These are phyloP conservation scores for Encephalitozoon hellem DNA, from an alignment of 371 early-diverging fungal genomes.

Conservation along the genomic window DNA sequence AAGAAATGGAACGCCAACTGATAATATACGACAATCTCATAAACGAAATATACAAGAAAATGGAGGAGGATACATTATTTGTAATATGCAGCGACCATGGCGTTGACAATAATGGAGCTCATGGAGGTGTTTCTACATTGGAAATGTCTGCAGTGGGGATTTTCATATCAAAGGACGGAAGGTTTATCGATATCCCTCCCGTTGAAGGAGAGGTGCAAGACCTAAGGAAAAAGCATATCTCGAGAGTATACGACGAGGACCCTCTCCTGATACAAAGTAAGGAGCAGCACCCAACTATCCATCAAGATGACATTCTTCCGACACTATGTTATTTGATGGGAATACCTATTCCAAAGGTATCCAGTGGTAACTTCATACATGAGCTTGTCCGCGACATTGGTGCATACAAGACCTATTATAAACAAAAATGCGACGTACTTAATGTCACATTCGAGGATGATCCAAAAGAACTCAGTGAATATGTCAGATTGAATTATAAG, in stretches of 20 bases:
- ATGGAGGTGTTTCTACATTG: slow-evolving; percentile 80
- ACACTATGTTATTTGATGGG: slow-evolving; percentile 58
- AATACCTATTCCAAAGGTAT: slow-evolving; percentile 47
- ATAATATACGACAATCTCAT: slow-evolving; percentile 72
- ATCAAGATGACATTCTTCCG: slow-evolving; percentile 60
- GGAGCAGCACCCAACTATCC: slow-evolving; percentile 16
- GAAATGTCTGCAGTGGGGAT: slow-evolving; percentile 63
- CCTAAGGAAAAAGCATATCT: neutral
- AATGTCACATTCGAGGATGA: neutral
- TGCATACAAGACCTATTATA: slow-evolving; percentile 3
- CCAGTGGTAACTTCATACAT: slow-evolving; percentile 54
- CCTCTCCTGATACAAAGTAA: neutral
- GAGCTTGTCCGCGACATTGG: slow-evolving; percentile 30
- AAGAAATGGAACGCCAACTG: slow-evolving; percentile 72
- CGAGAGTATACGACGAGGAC: slow-evolving; percentile 12
- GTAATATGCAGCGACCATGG: slow-evolving; percentile 96
- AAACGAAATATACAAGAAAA: slow-evolving; percentile 63
- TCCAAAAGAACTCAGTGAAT: neutral
- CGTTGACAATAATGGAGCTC: slow-evolving; percentile 90
- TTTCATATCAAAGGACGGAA: slow-evolving; percentile 43
- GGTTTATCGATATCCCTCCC: neutral
- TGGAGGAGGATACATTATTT: slow-evolving; percentile 75
- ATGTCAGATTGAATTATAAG: neutral
- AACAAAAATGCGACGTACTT: slow-evolving; percentile 17
- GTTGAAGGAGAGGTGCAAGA: neutral